Base-by-base conservation (phyloP, 805 yeast genomes). In the Teunomyces gatunensis region DNA sequence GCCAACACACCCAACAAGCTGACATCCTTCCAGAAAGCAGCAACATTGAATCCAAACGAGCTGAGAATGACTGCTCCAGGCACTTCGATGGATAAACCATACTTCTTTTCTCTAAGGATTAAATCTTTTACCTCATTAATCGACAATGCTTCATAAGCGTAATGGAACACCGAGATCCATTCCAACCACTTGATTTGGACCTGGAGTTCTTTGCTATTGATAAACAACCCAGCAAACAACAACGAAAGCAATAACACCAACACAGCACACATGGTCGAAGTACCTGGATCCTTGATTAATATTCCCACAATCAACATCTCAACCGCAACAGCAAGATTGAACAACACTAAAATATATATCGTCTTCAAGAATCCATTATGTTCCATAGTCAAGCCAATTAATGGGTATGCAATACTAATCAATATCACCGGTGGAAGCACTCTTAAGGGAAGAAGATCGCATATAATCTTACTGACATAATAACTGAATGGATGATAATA, bases 41-140 rank as follows among this genome's bases (percentile, higher is more conserved):
- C 81, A 11, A 89, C 92, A 54, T 88, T 80, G 65, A 94, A 94
- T 0, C 99, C 99, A 72, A 94, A 94, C 0, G 98, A 89, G 55
- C 96, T 87, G 56, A 94, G 75, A 47, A 94, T 94, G 1, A 96
- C 95, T 2, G 99, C 98, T 9, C 99, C 99, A 0, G 99, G 99
- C 12, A 94, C 95, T 65, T 90, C 96, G 57, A 94, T 92, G 39
- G 91, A 87, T 37, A 94, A 76, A 0, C 99, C 99, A 60, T 85
- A 92, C 67, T 94, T 94, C 62, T 82, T 84, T 63, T 94, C 99
- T 53, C 81, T 82, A 57, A 94, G 74, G 11, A 89, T 83, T 61
- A 94, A 75, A 30, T 89, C 87, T 59, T 85, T 87, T 7, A 92
- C 98, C 63, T 94, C 99, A 65, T 94, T 94, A 47, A 94, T 91